Percentiles rank a stretch among this genome's conserved stretches.
phyloP scores from a whole-genome alignment of 2,329 filamentous ascomycete species.

The Ophiostoma quercus region DNA sequence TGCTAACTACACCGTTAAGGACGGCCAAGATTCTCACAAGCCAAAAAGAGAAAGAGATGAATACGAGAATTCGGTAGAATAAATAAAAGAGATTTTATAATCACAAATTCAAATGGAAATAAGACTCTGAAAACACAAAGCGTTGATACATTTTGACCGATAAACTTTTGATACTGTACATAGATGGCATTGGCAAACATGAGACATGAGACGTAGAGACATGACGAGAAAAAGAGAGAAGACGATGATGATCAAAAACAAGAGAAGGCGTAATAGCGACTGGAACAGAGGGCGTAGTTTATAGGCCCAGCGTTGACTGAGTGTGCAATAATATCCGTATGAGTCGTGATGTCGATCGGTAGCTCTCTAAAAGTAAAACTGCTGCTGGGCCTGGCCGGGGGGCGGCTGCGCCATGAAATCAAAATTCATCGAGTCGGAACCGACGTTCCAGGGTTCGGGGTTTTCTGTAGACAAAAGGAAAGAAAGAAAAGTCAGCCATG shows the following conservation, averaged over 20 bases:
- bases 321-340: too few relatives aligned
- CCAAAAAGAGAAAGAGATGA: background rate
- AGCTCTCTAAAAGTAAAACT: constrained; percentile 49
- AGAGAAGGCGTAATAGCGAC: background rate
- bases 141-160: background rate
- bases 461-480: constrained; percentile 41
- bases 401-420: constrained; percentile 57
- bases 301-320: too few relatives aligned
- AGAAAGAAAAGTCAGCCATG: constrained; percentile 7
- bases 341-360: too few relatives aligned
- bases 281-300: background rate
- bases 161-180: constrained; percentile 8
- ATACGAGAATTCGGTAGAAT: background rate
- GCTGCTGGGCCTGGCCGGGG: constrained; percentile 51
- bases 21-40: background rate
- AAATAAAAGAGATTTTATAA: background rate
- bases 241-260: background rate
- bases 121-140: background rate
- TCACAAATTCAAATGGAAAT: background rate
- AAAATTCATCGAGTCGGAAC: constrained; percentile 54
- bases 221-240: background rate
- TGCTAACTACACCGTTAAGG: background rate
- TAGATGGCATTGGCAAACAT: background rate
- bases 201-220: background rate
- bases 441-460: constrained; percentile 54